These are phyloP conservation scores for Holtermanniella nyarrowii DNA, from an alignment of 768 basidiomycete species.

Conservation along the genomic window DNA sequence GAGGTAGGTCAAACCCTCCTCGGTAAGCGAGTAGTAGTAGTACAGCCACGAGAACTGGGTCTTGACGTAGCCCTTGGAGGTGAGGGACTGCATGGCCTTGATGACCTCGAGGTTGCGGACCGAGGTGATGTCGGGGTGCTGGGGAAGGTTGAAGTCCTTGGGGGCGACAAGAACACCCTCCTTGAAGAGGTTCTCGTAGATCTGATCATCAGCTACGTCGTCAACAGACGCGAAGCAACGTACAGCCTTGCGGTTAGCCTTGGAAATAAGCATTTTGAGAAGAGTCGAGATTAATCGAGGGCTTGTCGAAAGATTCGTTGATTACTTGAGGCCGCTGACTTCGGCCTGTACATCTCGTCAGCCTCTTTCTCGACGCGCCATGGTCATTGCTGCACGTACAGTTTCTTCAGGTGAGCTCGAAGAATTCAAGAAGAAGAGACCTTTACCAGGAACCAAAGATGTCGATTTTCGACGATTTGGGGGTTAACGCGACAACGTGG, in stretches of 20 bases:
- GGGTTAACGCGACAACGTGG: neutral
- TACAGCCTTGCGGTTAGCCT: slow-evolving; percentile 72
- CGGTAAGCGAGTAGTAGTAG: slow-evolving; percentile 95
- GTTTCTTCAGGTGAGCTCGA: neutral
- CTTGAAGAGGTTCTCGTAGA: slow-evolving; percentile 99
- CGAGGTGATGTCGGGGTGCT: slow-evolving; percentile 73
- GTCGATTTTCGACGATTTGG: neutral
- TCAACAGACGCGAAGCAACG: slow-evolving; percentile 1
- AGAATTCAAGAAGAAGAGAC: neutral
- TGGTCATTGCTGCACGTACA: too few relatives aligned
- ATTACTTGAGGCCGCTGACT: slow-evolving; percentile 38
- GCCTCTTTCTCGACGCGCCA: too few relatives aligned
- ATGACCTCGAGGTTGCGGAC: slow-evolving; percentile 60
- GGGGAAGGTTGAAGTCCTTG: slow-evolving; percentile 96
- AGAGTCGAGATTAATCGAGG: slow-evolving; percentile 12
- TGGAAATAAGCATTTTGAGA: slow-evolving; percentile 82
- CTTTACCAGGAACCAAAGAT: neutral
- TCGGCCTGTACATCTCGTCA: neutral
- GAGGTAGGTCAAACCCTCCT: slow-evolving; percentile 94
- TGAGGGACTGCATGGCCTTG: slow-evolving; percentile 61
- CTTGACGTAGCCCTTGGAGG: slow-evolving; percentile 78
- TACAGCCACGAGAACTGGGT: slow-evolving; percentile 99
- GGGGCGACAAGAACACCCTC: slow-evolving; percentile 99
- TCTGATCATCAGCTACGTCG: slow-evolving; percentile 37
- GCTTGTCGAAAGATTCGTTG: slow-evolving; percentile 13